These are phyloP conservation scores for Ottelia alismoides DNA, from an alignment of 106 monocot species.

Conservation along the genomic window DNA sequence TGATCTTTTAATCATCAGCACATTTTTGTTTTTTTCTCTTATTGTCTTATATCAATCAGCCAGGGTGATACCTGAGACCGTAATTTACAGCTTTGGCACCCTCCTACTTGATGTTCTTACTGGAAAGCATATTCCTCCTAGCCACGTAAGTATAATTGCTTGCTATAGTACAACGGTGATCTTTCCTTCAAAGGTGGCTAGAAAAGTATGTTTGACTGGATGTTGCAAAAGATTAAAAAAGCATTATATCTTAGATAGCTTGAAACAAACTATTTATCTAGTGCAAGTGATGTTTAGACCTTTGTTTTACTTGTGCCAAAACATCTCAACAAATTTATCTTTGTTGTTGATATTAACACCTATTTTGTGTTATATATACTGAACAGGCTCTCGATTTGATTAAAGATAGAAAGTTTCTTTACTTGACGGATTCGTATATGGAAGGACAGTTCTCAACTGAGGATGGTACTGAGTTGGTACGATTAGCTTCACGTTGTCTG, in stretches of 20 bases:
- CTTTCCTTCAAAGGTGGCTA: no score
- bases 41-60: no score
- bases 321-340: background rate
- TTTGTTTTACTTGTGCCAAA: no score
- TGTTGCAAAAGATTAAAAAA: no score
- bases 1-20: no score
- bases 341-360: background rate
- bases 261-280: no score
- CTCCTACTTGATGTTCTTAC: slow-evolving; percentile 53
- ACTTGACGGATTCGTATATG: background rate
- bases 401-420: background rate
- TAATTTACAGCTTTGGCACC: slow-evolving; percentile 61
- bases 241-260: no score
- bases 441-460: background rate
- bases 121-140: slow-evolving; percentile 21
- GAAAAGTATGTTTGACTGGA: no score
- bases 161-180: no score
- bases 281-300: no score
- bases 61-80: slow-evolving; percentile 56
- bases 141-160: slow-evolving; percentile 7
- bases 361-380: background rate
- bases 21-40: no score
- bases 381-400: background rate
- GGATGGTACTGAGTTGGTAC: background rate
- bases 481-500: background rate